Conservation (phyloP, 176 grass and related monocot species). For the Saccharum officinarum region DNA sequence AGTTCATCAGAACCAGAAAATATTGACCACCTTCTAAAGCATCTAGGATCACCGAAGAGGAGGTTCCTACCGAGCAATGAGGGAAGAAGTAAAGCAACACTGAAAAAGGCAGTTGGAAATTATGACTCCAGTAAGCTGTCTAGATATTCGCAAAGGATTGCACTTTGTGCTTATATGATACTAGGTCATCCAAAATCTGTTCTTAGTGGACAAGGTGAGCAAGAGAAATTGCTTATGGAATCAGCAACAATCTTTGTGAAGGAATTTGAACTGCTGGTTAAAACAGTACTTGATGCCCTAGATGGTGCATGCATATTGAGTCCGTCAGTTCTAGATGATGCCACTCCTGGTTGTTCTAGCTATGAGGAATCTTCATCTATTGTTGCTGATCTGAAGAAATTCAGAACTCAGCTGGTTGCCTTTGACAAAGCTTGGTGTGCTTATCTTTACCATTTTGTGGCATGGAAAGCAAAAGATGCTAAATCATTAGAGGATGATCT, state of each 20-base stretch:
- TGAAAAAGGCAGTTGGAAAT: conserved; percentile 37
- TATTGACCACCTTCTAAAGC: conserved; percentile 81
- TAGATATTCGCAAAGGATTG: conserved; percentile 74
- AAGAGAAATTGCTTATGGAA: conserved; percentile 54
- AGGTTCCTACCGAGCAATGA: conserved; percentile 25
- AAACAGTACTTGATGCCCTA: conserved; percentile 63
- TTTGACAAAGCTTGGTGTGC: conserved; percentile 87
- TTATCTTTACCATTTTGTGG: conserved; percentile 83
- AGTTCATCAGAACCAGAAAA: conserved; percentile 57
- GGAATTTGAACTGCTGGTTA: conserved; percentile 72
- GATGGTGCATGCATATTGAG: conserved; percentile 46
- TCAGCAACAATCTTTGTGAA: conserved; percentile 65
- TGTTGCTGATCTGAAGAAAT: conserved; percentile 45
- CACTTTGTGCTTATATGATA: conserved; percentile 99
- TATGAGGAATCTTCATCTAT: conserved; percentile 25
- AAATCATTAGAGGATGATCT: conserved; percentile 82
- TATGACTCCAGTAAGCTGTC: conserved; percentile 40
- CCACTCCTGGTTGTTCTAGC: conserved; percentile 47
- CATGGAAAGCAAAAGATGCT: conserved; percentile 91
- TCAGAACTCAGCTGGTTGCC: conserved; percentile 68
- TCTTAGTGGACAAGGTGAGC: conserved; percentile 72
- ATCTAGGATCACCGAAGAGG: conserved; percentile 66
- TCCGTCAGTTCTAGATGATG: conserved; percentile 13
- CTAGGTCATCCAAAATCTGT: conserved; percentile 83
- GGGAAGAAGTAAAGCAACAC: conserved; percentile 34